Conservation (phyloP, 108 stramenopile species). For the Fistulifera solaris region DNA sequence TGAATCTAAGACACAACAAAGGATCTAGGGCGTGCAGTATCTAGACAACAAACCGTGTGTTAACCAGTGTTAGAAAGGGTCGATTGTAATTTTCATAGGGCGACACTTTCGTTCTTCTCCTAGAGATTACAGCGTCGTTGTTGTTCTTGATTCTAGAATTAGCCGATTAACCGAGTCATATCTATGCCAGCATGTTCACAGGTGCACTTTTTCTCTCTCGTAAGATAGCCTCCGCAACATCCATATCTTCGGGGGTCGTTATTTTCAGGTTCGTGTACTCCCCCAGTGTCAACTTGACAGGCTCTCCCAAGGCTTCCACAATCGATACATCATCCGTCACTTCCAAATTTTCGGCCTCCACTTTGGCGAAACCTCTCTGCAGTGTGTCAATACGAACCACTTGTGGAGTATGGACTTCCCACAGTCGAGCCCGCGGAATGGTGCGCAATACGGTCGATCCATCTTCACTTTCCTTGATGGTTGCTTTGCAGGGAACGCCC, state of each 20-base stretch:
- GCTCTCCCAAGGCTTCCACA: slow-evolving; percentile 86
- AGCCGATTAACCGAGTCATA: too few species aligned
- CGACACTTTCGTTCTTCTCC: too few species aligned
- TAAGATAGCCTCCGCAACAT: slow-evolving; percentile 82
- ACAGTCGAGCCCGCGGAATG: slow-evolving; percentile 73
- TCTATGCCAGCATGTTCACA: slow-evolving; percentile 13
- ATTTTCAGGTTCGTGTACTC: slow-evolving; percentile 96
- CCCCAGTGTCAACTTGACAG: slow-evolving; percentile 87
- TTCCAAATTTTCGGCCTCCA: slow-evolving; percentile 64
- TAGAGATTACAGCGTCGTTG: too few species aligned
- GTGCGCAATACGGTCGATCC: slow-evolving; percentile 69
- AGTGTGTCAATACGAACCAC: slow-evolving; percentile 76
- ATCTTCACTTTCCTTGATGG: slow-evolving; percentile 88
- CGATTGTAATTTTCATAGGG: too few species aligned
- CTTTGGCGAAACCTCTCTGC: slow-evolving; percentile 71
- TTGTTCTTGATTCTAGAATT: too few species aligned
- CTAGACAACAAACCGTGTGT: too few species aligned
- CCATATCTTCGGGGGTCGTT: slow-evolving; percentile 94
- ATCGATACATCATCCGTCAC: slow-evolving; percentile 94
- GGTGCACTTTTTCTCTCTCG: slow-evolving; percentile 34
- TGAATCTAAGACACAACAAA: too few species aligned
- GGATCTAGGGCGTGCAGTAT: too few species aligned
- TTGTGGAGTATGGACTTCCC: slow-evolving; percentile 94
- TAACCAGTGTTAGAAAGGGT: too few species aligned
- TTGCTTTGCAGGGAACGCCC: slow-evolving; percentile 94